These are phyloP conservation scores for Kodamaea hsintzibuensis DNA, from an alignment of 805 yeast species.

Conservation along the genomic window DNA sequence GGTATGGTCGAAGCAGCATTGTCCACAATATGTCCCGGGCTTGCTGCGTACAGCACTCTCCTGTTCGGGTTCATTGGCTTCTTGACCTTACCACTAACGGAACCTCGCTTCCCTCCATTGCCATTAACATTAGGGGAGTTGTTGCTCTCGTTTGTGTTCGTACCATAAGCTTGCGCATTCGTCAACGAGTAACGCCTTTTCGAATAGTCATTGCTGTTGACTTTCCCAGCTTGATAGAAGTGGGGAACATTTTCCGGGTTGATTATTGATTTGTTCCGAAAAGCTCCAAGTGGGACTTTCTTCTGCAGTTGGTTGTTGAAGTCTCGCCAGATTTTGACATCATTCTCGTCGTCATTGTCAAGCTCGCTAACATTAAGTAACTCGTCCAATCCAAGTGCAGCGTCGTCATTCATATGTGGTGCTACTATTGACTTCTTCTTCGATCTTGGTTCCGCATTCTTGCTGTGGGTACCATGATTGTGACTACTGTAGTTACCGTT, in stretches of 20 bases:
- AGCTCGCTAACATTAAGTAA: conserved; percentile 84
- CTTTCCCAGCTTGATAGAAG: conserved; percentile 28
- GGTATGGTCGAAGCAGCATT: conserved; percentile 12
- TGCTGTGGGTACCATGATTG: background rate
- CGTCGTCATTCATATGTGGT: conserved; percentile 26
- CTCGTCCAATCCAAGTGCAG: conserved; percentile 65
- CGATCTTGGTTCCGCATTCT: conserved; percentile 19
- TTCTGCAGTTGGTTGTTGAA: conserved; percentile 42
- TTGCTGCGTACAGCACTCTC: conserved; percentile 1
- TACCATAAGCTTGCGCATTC: conserved; percentile 3
- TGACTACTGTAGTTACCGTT: conserved; percentile 23
- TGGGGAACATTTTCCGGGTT: conserved; percentile 26
- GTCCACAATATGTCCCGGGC: conserved; percentile 1
- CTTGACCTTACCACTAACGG: conserved; percentile 7
- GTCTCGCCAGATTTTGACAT: conserved; percentile 48
- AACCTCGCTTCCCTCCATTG: conserved; percentile 9
- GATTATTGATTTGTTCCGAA: conserved; percentile 65
- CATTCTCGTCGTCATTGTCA: conserved; percentile 68
- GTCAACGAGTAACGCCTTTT: conserved; percentile 24
- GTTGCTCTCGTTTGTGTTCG: conserved; percentile 10
- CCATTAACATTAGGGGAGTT: conserved; percentile 1
- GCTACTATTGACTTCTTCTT: conserved; percentile 9
- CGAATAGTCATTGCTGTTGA: conserved; percentile 28
- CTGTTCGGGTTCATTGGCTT: conserved; percentile 1
- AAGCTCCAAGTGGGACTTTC: conserved; percentile 82